phyloP scores from a whole-genome alignment of 2,329 filamentous ascomycete genomes.

The Neocatenulostroma microsporum region DNA sequence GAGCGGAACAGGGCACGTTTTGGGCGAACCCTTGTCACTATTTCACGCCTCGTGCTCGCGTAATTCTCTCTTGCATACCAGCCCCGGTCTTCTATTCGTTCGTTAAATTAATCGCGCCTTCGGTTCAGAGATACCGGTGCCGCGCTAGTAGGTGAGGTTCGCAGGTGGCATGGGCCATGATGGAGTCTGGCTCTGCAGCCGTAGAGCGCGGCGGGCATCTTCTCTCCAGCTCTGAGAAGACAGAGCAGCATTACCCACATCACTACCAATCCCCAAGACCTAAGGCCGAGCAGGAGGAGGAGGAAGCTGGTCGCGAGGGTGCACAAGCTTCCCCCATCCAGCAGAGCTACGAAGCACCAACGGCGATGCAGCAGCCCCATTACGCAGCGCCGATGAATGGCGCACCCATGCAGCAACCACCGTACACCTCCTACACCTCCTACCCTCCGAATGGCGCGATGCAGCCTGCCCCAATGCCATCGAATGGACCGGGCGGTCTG shows the following conservation, averaged over 20 bases:
- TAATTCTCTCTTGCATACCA: no score
- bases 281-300: no score
- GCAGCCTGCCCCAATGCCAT: constrained; percentile 17
- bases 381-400: constrained; percentile 14
- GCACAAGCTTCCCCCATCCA: no score
- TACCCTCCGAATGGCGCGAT: constrained; percentile 19
- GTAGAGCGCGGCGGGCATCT: background rate
- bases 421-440: constrained; percentile 17
- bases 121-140: no score
- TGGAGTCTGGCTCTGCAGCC: background rate
- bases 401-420: constrained; percentile 17
- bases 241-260: constrained; percentile 3
- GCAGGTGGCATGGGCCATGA: background rate
- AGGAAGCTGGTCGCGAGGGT: constrained; percentile 1
- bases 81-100: no score
- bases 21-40: no score
- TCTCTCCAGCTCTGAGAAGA: background rate
- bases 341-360: constrained; percentile 1
- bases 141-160: constrained; percentile 3
- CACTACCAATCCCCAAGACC: no score
- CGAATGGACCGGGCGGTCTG: constrained; percentile 19
- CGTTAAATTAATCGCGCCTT: no score
- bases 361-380: constrained; percentile 12
- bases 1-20: no score
- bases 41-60: no score